Base-by-base conservation (phyloP, 2,329 filamentous ascomycete genomes). In the Penicillium paneum region DNA sequence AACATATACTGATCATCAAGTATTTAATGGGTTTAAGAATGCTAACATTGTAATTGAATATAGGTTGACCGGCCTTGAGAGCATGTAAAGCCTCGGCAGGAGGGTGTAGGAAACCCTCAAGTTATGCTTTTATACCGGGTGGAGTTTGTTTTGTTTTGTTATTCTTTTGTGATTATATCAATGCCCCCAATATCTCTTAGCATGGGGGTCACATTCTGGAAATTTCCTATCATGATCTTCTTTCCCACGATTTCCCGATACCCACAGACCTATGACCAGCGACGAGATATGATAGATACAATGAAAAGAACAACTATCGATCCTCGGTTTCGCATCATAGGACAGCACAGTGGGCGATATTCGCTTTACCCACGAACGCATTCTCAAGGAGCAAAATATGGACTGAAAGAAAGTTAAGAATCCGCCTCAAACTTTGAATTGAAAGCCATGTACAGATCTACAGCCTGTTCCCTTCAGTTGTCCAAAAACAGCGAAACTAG, bases 391-490 rank as follows among this genome's bases (percentile, higher is more conserved):
- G 13, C 40, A 29, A 17, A 5, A 28, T 15, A 11, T 8, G 5
- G 19, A 34, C 5, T 21, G 5, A 49, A 45, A 41, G 11, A 19
- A 24, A 36, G 26, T 24, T 15, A 32, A 5, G 32, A 42, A 42
- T 55, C 51, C 61, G 55, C 60, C 57, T 55, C 59, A 63, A 54
- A 29, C 31, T 38, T 43, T 51, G 57, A 52, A 56, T 60, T 63
- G 46, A 56, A 52, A 58, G 52, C 55, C 63, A 64, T 64, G 50
- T 64, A 64, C 62, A 64, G 28, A 56, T 60, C 49, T 52, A 54
- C 47, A 58, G 26, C 28, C 45, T 21, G 43, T 44, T 12, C 41
- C 36, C 32, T 43, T 43, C 28, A 41, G 24, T 19, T 5, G 15
- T 35, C 47, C 13, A 26, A 40, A 42, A 44, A 35, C 10, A 34